Evolutionary conservation across 148 eudicot species (phyloP).

Genomic region (Pharnaceum exiguum): DNA sequence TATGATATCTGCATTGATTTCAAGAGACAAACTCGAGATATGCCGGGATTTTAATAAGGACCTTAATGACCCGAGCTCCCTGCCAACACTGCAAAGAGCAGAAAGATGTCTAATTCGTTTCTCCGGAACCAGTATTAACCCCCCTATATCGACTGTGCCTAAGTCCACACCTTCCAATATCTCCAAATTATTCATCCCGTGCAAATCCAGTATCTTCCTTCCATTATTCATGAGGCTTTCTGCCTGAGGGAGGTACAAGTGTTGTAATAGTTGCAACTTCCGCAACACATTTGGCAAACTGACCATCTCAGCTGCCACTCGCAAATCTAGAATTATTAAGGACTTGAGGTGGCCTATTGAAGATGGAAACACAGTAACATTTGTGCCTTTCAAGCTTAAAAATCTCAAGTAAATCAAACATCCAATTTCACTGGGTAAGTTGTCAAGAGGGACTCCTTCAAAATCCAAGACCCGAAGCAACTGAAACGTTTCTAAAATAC

Average conservation of each 20-base stretch:
- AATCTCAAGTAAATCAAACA: conserved; percentile 1
- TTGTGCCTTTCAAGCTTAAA: not conserved
- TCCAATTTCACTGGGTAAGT: conserved; percentile 1
- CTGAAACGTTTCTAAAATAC: not conserved
- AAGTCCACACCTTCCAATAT: conserved; percentile 2
- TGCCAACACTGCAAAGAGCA: not conserved
- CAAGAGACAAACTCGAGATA: not conserved
- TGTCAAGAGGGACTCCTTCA: not conserved
- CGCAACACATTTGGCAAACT: conserved; percentile 1
- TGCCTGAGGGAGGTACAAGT: conserved; percentile 6
- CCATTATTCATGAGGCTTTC: not conserved
- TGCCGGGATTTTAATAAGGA: conserved; percentile 1
- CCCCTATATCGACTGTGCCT: not conserved
- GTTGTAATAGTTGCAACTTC: conserved; percentile 6
- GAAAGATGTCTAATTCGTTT: not conserved
- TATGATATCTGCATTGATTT: not conserved
- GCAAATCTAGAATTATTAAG: conserved; percentile 13
- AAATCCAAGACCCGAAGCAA: conserved; percentile 12
- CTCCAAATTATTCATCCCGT: not conserved
- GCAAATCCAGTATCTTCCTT: not conserved
- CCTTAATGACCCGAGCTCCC: not conserved
- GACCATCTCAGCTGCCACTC: not conserved
- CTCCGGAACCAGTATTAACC: not conserved
- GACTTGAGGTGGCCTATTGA: conserved; percentile 9
- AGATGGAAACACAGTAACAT: not conserved